Base-by-base conservation (phyloP, 2,329 filamentous ascomycete species). In the Fusarium decemcellulare region DNA sequence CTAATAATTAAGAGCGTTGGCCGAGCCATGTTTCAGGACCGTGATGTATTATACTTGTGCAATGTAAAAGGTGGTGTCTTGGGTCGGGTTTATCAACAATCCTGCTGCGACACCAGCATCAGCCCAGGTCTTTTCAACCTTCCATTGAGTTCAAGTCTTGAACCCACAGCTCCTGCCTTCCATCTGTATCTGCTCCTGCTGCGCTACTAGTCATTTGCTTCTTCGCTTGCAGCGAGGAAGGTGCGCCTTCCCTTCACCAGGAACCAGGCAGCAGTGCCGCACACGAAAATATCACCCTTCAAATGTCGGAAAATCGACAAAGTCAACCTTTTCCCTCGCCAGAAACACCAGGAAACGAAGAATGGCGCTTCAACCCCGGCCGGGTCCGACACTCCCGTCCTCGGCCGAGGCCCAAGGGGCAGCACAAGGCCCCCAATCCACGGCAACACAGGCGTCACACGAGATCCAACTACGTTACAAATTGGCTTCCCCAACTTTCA, bases 41-140 rank as follows among this genome's bases (percentile, higher is more conserved):
- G 53, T 56, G 32, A 47, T 47, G 30, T 39, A 47, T 56, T 56
- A 23, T 23, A 23, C 23, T 18, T 39, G 16, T 34, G 34, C 42
- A 6, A 46, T 46, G 42, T 27, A 36, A 29, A 42, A 16, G n/a
- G 15, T 56, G 11, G 14, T 14, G 30, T 14, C 37, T 39, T 46
- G 44, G 15, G 63, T 37, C 36, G 29, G 36, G 5, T 46, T 8
- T 4, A 42, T 37, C 40, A 50, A 23, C 16, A 23, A 23, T 2
- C 18, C 18, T 23, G 18, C 18, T 23, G 62, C 62, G 29, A 87
- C 84, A 8, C 84, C 85, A 16, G 87, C 85, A 23, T 83, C 79
- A 42, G 74, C 78, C 85, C 84, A 87, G 8, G 84, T 83, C 56
- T 83, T 78, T 48, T 80, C 80, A 5, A 87, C 81, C 48, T 77